Evolutionary conservation across 2,329 filamentous ascomycete genomes (phyloP).

Genomic region (Zelopaecilomyces penicillatus): DNA sequence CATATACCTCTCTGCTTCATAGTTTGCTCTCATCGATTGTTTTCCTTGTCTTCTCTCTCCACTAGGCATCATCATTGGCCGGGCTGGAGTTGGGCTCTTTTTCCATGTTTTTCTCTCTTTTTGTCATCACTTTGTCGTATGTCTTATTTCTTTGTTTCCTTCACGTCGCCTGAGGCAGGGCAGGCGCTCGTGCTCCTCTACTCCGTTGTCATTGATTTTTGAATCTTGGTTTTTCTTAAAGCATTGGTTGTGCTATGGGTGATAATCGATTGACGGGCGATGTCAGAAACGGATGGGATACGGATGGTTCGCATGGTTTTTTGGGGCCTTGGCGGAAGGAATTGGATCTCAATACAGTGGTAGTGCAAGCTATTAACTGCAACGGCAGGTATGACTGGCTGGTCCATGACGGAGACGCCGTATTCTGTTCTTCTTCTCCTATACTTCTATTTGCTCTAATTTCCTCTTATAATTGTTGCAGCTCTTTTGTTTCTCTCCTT

Average conservation of each 20-base stretch:
- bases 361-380: conserved; percentile 38
- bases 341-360: conserved; percentile 22
- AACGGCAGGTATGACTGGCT: conserved; percentile 36
- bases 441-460: conserved; percentile 29
- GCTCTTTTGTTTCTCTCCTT: conserved; percentile 14
- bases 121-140: conserved; percentile 17
- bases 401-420: conserved; percentile 38
- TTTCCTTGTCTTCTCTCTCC: conserved; percentile 21
- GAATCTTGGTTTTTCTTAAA: conserved; percentile 10
- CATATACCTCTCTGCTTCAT: conserved; percentile 21
- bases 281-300: conserved; percentile 7
- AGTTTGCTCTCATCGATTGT: conserved; percentile 17
- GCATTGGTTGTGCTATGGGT: conserved; percentile 11
- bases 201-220: conserved; percentile 9
- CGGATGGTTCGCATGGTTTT: conserved; percentile 18
- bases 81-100: conserved; percentile 20
- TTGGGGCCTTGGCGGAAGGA: conserved; percentile 15
- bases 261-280: no score
- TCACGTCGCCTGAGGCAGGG: conserved; percentile 28
- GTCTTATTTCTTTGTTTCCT: conserved; percentile 20
- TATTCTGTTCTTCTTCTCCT: conserved; percentile 25
- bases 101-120: conserved; percentile 10
- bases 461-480: conserved; percentile 23
- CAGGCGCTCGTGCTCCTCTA: conserved; percentile 22
- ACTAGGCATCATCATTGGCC: conserved; percentile 13